Base-by-base conservation (phyloP, 2,329 filamentous ascomycete genomes). In the Parastagonospora nodorum region DNA sequence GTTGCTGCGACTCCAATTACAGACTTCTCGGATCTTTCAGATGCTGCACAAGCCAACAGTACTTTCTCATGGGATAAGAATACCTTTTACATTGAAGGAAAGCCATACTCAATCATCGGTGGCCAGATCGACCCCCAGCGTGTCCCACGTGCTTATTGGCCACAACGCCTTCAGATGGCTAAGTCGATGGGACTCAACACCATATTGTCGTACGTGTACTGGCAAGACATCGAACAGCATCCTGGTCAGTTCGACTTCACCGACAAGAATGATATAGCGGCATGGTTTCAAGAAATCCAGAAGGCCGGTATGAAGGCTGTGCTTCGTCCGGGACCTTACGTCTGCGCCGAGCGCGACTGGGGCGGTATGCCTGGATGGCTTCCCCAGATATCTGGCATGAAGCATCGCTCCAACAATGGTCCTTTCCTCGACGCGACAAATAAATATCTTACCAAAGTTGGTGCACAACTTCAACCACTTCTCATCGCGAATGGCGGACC, bases 51-150 rank as follows among this genome's bases (percentile, higher is more conserved):
- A 30, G 41, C 41, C 7, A 43, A 43, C 27, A 24, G 31, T 35
- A 43, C 65, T 9, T 78, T 79, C 55, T 74, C 74, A 2, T 78
- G 77, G 49, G 72, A 78, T 48, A 63, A 61, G 16, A 64, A 58
- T 8, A 63, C 70, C 1, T 78, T 79, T 58, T 69, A 75, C 28
- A 64, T 79, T 38, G 61, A 77, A 64, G 77, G 73, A 5, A 58
- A 73, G 39, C 69, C 71, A 6, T 74, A 69, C 50, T 66, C 74
- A 31, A 78, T 80, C 40, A 76, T 80, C 48, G 78, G 78, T 1
- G 78, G 78, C 2, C 77, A 81, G 60, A 80, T 81, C 72, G 78
- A 81, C 48, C 78, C 78, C 1, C 80, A 82, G 53, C 74, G 79
- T 10, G 76, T 82, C 32, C 80, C 78, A 0, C 68, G 67, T 4